Evolutionary conservation across 164 flowering plant species (phyloP), one percentile per base, ranked within the genome.

Genomic region (Euptelea pleiosperma): DNA sequence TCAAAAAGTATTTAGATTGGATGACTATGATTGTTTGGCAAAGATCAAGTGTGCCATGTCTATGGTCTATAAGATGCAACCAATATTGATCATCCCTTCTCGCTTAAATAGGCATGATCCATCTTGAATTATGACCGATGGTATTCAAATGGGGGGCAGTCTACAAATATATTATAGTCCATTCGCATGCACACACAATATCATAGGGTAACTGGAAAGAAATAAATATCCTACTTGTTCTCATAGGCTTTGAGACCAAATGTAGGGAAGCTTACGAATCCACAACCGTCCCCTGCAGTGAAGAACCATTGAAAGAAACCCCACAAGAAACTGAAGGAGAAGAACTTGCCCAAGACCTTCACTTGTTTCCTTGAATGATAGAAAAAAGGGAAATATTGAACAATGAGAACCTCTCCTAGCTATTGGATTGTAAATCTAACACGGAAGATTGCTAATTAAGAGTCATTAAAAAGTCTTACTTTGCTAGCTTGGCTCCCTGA

Each of bases 261-360:
- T 1, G 81, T 67, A n/a, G 83, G 83, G 48, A 79, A 79, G 42
- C 33, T 66, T 2, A 4, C 46, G 37, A 79, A 79, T 22, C 83
- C 83, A 60, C 83, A 79, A 40, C n/a, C 66, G 8, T 76, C 83
- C 15, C 70, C 77, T 9, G 68, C 64, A 30, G 79, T 76, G 50
- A 67, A 79, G 49, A 79, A 79, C 83, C 83, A 79, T 54, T 79
- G 83, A 59, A 79, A 79, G 75, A 76, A 76, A 43, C 81, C 77
- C 83, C 83, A 79, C 50, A 76, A 39, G 73, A 78, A 78, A 72
- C 82, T 78, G 73, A 78, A 73, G 22, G 82, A 72, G 82, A 78
- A 77, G 61, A 76, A 79, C 40, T 79, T 79, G 18, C 81, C 81
- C 69, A 79, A 60, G 6, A 70, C 60, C 55, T 60, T 74, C 14